Percentiles rank a stretch among this genome's conserved stretches.
Conservation (phyloP, 306 rosid genomes). For the Gastrolobium villosum region DNA sequence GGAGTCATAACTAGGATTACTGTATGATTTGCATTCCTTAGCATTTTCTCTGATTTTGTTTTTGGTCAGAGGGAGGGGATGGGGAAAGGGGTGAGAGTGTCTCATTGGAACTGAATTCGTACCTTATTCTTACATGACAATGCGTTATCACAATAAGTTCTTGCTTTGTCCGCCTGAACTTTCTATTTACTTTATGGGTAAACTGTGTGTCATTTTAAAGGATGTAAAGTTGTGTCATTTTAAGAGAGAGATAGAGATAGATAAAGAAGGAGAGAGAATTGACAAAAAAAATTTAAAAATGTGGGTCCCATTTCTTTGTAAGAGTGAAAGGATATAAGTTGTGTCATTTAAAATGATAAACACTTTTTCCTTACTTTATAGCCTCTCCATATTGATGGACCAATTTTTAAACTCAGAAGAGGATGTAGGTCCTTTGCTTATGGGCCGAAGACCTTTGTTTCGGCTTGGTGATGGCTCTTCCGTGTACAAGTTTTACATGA, state of each 20-base stretch:
- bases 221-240: no score
- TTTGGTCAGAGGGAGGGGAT: not conserved
- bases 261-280: no score
- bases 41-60: not conserved
- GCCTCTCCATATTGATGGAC: not conserved
- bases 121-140: not conserved
- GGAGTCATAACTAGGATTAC: not conserved
- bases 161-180: no score
- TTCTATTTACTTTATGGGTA: no score
- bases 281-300: no score
- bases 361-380: no score
- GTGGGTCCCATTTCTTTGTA: no score
- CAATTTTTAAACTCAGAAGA: not conserved
- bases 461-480: not conserved
- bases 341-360: no score
- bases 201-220: no score
- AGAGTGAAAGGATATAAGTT: no score
- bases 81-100: not conserved
- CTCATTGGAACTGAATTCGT: not conserved
- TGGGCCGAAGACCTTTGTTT: not conserved
- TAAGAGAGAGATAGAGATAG: no score
- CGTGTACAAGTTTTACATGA: not conserved
- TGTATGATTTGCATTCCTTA: slow-evolving; percentile 2
- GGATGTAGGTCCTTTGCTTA: not conserved
- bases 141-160: not conserved